Conservation (phyloP, 306 rosid genomes). For the Vicia faba region DNA sequence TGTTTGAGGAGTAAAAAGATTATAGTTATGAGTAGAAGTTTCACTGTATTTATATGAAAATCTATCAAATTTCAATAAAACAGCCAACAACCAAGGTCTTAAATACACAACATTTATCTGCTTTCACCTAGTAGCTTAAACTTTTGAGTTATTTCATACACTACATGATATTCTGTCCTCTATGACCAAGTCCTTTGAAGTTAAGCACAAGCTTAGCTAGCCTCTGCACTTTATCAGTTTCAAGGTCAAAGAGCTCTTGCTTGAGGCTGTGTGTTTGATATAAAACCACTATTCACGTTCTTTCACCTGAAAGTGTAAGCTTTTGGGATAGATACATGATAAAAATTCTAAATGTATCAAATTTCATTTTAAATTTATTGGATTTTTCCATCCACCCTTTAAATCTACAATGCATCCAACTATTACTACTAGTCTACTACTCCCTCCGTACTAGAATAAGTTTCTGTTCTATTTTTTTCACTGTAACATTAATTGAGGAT, state of each 20-base stretch:
- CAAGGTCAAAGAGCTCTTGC: neutral
- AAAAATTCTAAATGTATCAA: constrained; percentile 3
- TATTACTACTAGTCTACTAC: neutral
- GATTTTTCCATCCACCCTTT: constrained; percentile 7
- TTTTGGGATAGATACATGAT: constrained; percentile 23
- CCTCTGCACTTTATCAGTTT: neutral
- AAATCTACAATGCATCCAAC: constrained; percentile 5
- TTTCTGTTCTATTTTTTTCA: neutral
- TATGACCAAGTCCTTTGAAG: constrained; percentile 6
- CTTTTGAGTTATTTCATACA: constrained; percentile 1
- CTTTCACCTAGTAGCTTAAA: constrained; percentile 9
- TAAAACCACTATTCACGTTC: constrained; percentile 1
- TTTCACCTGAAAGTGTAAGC: neutral
- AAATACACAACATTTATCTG: constrained; percentile 12
- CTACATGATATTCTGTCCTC: neutral
- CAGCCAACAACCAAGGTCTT: constrained; percentile 7
- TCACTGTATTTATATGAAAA: constrained; percentile 8
- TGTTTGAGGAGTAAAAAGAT: constrained; percentile 25
- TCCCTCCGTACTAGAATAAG: neutral
- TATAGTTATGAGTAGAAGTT: constrained; percentile 15
- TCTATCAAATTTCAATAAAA: constrained; percentile 10
- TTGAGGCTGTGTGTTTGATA: constrained; percentile 4
- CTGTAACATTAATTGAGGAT: neutral
- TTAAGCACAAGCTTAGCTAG: neutral
- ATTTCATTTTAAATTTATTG: constrained; percentile 15